Evolutionary conservation across 345 rosid species (phyloP), one percentile per base, ranked within the genome.

Genomic region (Dovyalis caffra): DNA sequence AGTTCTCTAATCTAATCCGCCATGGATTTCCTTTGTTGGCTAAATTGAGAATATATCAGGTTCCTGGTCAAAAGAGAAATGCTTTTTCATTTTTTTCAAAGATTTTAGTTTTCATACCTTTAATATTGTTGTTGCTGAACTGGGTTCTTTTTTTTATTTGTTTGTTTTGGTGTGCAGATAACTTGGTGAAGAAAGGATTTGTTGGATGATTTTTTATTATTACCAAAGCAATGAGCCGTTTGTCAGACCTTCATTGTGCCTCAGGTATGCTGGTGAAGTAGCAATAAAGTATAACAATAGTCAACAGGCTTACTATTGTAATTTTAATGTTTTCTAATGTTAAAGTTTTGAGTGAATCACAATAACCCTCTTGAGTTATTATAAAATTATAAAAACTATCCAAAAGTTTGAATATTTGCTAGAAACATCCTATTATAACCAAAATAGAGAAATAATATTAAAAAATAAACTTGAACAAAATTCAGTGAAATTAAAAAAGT

Each of bases 161-260:
- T 51, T 58, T 43, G 16, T 43, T n/a, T 61, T 78, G n/a, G n/a
- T n/a, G 38, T 66, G 38, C 76, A 75, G 79, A 57, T 51, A 70
- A 12, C 25, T 25, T 12, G 28, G 81, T 60, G 69, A 68, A 37
- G 76, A 45, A 3, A 18, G 77, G 77, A 73, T 73, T 79, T 75
- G 77, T 77, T 87, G 88, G 83, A 85, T 87, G 83, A 79, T 78
- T 74, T 79, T 67, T 72, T 76, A 82, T 74, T 70, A 66, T 8
- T 82, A 77, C 74, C 74, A 73, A 75, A 87, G 90, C 85, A 74
- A 90, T 89, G 95, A 94, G 84, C 77, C 87, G 78, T 69, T 75
- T 66, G 11, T 76, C 83, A 35, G 91, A 88, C 66, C 87, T 82
- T 63, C 85, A 81, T 53, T 82, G 80, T 77, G 66, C 80, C 81